These are phyloP conservation scores for Citrullus amarus DNA, from an alignment of 306 rosid genomes.

Conservation along the genomic window DNA sequence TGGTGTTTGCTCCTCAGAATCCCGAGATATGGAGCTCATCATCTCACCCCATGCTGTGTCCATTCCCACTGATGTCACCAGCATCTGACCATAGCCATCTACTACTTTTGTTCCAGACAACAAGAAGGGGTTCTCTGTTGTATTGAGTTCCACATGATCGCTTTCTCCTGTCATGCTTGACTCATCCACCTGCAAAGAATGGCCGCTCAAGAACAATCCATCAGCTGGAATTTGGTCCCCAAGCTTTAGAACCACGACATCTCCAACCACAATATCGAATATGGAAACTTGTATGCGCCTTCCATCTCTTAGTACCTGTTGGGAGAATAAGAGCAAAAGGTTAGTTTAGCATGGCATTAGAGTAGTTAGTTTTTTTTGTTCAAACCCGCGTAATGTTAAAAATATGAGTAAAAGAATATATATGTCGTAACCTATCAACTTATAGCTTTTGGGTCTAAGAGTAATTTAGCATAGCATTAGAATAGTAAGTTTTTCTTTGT, in stretches of 20 bases:
- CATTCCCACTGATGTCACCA: slow-evolving; percentile 66
- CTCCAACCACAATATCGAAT: slow-evolving; percentile 68
- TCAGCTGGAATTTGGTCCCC: slow-evolving; percentile 91
- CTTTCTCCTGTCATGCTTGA: slow-evolving; percentile 98
- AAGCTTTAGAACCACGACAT: slow-evolving; percentile 40
- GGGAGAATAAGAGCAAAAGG: not conserved
- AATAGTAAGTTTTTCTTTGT: not conserved
- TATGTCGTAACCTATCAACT: not conserved
- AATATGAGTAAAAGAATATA: too few relatives aligned
- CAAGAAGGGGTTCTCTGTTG: slow-evolving; percentile 40
- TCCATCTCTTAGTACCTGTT: slow-evolving; percentile 36
- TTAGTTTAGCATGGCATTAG: not conserved
- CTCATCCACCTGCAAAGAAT: slow-evolving; percentile 65
- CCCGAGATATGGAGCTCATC: slow-evolving; percentile 74
- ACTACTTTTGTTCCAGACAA: slow-evolving; percentile 74
- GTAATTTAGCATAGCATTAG: not conserved
- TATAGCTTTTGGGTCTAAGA: not conserved
- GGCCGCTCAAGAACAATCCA: slow-evolving; percentile 58
- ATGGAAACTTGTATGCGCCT: slow-evolving; percentile 52
- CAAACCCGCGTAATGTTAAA: too few relatives aligned
- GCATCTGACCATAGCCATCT: slow-evolving; percentile 59
- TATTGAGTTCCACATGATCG: slow-evolving; percentile 55
- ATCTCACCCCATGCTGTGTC: slow-evolving; percentile 82
- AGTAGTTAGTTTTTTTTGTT: too few relatives aligned
- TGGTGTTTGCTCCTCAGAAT: slow-evolving; percentile 55